Conservation (phyloP, 805 yeast species). For the Saccharomycopsis fermentans region DNA sequence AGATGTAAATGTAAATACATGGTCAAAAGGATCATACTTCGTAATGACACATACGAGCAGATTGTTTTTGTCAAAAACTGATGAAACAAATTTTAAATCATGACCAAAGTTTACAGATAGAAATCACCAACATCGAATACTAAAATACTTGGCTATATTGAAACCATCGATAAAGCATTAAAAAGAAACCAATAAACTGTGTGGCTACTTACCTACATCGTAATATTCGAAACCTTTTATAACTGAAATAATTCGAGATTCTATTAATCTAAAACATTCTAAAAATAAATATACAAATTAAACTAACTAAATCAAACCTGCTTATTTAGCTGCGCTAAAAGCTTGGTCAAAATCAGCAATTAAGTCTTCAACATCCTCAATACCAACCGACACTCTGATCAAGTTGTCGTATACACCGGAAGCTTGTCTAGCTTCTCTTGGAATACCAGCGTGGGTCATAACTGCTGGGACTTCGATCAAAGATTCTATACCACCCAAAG, state of each 20-base stretch:
- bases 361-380: conserved; percentile 74
- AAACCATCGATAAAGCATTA: no score
- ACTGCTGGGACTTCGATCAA: conserved; percentile 80
- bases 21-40: no score
- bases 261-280: neutral
- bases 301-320: neutral
- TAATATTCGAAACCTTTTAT: no score
- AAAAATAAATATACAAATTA: neutral
- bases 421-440: conserved; percentile 64
- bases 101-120: no score
- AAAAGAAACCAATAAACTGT: no score
- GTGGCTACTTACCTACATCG: no score
- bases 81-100: no score
- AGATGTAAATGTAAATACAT: no score
- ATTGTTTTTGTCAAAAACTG: no score
- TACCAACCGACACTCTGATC: conserved; percentile 77
- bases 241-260: neutral
- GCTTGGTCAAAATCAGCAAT: conserved; percentile 65
- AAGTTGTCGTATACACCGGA: conserved; percentile 76
- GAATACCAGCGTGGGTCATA: conserved; percentile 90
- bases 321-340: conserved; percentile 30
- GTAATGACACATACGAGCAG: no score
- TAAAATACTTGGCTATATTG: no score
- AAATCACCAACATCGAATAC: no score
- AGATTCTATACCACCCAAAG: conserved; percentile 84